Evolutionary conservation across 225 moss, liverwort and hornwort species (phyloP).

Genomic region (Straminergon stramineum): DNA sequence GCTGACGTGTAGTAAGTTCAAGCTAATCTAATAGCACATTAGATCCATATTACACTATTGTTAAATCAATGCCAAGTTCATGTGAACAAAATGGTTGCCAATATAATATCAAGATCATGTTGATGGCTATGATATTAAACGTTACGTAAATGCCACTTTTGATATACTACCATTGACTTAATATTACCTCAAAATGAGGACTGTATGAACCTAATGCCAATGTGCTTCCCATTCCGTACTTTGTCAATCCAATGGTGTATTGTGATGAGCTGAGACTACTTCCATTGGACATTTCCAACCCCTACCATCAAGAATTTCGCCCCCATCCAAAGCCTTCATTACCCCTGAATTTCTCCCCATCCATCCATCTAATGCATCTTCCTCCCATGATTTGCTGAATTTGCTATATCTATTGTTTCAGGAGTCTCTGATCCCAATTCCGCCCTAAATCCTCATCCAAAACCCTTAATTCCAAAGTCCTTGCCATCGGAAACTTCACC

Average conservation of each 20-base stretch:
- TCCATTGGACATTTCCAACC: background rate
- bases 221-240: background rate
- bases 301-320: background rate
- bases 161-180: background rate
- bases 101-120: too few relatives aligned
- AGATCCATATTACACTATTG: background rate
- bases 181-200: background rate
- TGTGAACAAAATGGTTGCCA: background rate
- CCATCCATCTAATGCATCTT: background rate
- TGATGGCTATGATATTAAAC: background rate
- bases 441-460: background rate
- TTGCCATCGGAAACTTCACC: background rate
- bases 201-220: background rate
- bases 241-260: background rate
- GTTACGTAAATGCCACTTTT: background rate
- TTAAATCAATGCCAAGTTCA: background rate
- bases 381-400: background rate
- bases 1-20: too few relatives aligned
- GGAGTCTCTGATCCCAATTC: background rate
- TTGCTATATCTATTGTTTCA: background rate
- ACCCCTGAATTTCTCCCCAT: background rate
- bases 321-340: background rate
- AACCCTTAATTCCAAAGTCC: background rate
- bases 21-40: background rate
- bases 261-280: background rate